Conservation (phyloP, 108 stramenopile genomes). For the Cyclotella kingstonii region DNA sequence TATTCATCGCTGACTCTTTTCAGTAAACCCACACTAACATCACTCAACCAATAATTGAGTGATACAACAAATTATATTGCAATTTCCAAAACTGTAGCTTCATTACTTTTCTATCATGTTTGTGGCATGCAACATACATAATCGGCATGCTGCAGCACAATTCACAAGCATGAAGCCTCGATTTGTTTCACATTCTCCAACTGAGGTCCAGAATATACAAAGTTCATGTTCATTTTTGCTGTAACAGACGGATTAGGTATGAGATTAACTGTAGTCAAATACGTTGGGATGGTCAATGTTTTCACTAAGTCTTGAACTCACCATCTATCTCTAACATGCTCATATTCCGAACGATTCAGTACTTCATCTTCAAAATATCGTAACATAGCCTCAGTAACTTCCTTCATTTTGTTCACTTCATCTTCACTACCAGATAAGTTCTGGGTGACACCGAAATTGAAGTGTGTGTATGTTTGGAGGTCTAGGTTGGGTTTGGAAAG, state of each 20-base stretch:
- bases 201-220: constrained; percentile 75
- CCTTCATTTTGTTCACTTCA: constrained; percentile 52
- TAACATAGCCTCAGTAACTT: constrained; percentile 54
- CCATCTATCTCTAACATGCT: constrained; percentile 57
- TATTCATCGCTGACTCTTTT: no score
- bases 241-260: background rate
- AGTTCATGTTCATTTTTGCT: constrained; percentile 61
- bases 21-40: no score
- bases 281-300: background rate
- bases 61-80: no score
- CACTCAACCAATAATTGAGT: no score
- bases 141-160: constrained; percentile 79
- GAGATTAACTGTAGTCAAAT: background rate
- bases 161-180: constrained; percentile 69
- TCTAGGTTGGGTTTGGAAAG: no score
- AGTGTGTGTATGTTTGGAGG: no score
- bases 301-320: constrained; percentile 15
- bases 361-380: constrained; percentile 72
- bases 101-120: constrained; percentile 24
- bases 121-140: constrained; percentile 59
- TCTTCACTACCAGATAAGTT: constrained; percentile 44
- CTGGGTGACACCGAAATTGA: constrained; percentile 31
- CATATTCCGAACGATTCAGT: constrained; percentile 61
- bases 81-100: no score
- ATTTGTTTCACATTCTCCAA: constrained; percentile 75